Evolutionary conservation across 2,329 filamentous ascomycete species (phyloP).

Genomic region (Hypoxylon sp.): DNA sequence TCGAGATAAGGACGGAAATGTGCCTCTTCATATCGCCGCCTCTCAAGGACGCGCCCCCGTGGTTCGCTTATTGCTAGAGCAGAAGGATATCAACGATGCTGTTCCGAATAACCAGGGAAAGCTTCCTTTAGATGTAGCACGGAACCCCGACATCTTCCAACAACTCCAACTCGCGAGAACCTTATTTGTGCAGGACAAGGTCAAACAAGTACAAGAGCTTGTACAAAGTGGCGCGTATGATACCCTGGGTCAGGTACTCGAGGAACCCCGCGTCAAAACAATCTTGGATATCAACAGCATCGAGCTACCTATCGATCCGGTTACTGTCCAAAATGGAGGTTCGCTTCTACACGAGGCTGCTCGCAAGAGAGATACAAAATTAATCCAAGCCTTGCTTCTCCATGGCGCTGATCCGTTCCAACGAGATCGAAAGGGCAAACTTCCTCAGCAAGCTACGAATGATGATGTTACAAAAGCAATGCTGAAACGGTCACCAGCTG

Average conservation of each 20-base stretch:
- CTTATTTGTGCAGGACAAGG: slow-evolving; percentile 86
- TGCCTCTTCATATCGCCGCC: slow-evolving; percentile 87
- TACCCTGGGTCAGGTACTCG: slow-evolving; percentile 78
- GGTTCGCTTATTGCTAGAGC: slow-evolving; percentile 84
- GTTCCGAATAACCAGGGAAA: slow-evolving; percentile 85
- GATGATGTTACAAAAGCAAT: slow-evolving; percentile 90
- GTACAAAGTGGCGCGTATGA: slow-evolving; percentile 79
- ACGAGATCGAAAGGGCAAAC: slow-evolving; percentile 91
- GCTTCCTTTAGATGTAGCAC: slow-evolving; percentile 85
- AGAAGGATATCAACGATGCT: slow-evolving; percentile 86
- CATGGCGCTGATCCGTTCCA: slow-evolving; percentile 97
- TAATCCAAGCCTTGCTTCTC: slow-evolving; percentile 89
- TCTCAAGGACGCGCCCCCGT: slow-evolving; percentile 80
- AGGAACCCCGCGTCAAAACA: slow-evolving; percentile 85
- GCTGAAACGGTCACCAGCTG: slow-evolving; percentile 92
- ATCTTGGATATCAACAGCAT: slow-evolving; percentile 91
- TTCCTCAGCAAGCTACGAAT: slow-evolving; percentile 95
- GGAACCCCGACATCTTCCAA: slow-evolving; percentile 95
- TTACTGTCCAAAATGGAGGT: slow-evolving; percentile 83
- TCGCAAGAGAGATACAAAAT: slow-evolving; percentile 81
- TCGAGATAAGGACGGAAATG: slow-evolving; percentile 93
- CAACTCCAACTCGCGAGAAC: slow-evolving; percentile 90
- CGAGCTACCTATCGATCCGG: slow-evolving; percentile 83
- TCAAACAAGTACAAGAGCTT: slow-evolving; percentile 83
- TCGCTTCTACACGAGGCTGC: slow-evolving; percentile 94